A percentile compares a stretch with the other conserved stretches of the same genome.
phyloP scores from a whole-genome alignment of 768 basidiomycete species.

The Collybia mongolica region DNA sequence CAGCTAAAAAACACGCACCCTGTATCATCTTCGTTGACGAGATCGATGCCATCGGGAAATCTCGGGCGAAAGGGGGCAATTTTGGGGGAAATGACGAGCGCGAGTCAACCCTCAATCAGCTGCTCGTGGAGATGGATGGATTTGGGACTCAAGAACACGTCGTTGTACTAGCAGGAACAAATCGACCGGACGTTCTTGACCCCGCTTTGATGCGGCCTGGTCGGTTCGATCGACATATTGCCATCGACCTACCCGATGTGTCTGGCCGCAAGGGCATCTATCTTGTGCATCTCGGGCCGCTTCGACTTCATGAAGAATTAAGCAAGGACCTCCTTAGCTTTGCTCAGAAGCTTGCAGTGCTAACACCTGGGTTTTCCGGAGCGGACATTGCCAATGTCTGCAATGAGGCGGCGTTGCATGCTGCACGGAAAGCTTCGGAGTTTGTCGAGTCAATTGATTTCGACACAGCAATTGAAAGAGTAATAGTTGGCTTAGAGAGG shows the following conservation, averaged over 20 bases:
- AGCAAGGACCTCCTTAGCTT: slow-evolving; percentile 51
- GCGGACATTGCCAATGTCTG: slow-evolving; percentile 99
- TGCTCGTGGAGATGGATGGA: slow-evolving; percentile 99
- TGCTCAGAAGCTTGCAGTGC: slow-evolving; percentile 91
- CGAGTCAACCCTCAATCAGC: slow-evolving; percentile 95
- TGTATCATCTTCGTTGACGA: slow-evolving; percentile 99
- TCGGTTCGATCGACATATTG: slow-evolving; percentile 95
- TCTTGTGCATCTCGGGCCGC: slow-evolving; percentile 84
- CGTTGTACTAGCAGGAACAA: slow-evolving; percentile 95
- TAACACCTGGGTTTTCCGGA: slow-evolving; percentile 98
- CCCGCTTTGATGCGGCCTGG: slow-evolving; percentile 95
- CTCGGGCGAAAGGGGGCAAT: slow-evolving; percentile 77
- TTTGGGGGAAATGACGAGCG: slow-evolving; percentile 92
- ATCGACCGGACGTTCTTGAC: slow-evolving; percentile 95
- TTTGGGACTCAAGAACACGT: slow-evolving; percentile 97
- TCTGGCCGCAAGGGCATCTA: slow-evolving; percentile 93
- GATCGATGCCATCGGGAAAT: slow-evolving; percentile 98
- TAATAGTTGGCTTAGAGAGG: slow-evolving; percentile 94
- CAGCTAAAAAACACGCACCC: slow-evolving; percentile 96
- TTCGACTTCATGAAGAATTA: slow-evolving; percentile 63
- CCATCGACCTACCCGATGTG: slow-evolving; percentile 94
- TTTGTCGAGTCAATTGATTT: slow-evolving; percentile 83
- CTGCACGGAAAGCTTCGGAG: slow-evolving; percentile 82
- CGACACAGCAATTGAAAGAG: slow-evolving; percentile 96
- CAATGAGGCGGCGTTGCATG: slow-evolving; percentile 95